Percentiles rank a stretch among this genome's conserved stretches.
Conservation (phyloP, 2,329 filamentous ascomycete species). For the Cladobotryum protrusum region DNA sequence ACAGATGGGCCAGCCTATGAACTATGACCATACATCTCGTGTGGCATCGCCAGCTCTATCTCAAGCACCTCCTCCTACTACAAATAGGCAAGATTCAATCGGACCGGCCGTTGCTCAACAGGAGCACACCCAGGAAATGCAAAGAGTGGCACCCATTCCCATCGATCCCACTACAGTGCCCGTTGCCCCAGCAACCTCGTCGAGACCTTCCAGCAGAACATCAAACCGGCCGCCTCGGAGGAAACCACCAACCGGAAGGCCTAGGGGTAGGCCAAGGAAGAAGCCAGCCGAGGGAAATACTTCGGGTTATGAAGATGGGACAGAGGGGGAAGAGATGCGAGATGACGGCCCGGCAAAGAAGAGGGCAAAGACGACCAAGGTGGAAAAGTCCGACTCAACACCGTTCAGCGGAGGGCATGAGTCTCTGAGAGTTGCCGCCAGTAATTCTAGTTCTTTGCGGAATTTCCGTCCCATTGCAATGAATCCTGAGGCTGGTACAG, state of each 20-base stretch:
- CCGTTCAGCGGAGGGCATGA: constrained; percentile 69
- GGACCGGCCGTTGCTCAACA: constrained; percentile 17
- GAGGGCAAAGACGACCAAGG: constrained; percentile 69
- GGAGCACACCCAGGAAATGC: constrained; percentile 23
- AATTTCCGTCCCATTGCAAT: constrained; percentile 68
- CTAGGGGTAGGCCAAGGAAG: constrained; percentile 51
- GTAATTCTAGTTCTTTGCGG: constrained; percentile 80
- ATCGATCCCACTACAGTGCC: constrained; percentile 19
- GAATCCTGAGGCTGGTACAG: constrained; percentile 35
- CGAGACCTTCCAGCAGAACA: constrained; percentile 55
- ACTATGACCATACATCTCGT: constrained; percentile 22
- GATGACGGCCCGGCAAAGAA: constrained; percentile 56
- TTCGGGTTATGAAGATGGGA: constrained; percentile 65
- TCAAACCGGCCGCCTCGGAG: constrained; percentile 39
- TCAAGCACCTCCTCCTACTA: constrained; percentile 20
- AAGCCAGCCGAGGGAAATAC: constrained; percentile 57
- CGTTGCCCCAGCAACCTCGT: constrained; percentile 29
- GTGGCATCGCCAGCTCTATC: constrained; percentile 33
- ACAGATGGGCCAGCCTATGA: constrained; percentile 34
- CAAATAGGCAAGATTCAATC: constrained; percentile 23
- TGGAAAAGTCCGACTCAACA: constrained; percentile 64
- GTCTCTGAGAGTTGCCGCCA: constrained; percentile 82
- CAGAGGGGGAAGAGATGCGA: constrained; percentile 52
- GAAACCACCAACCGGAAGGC: constrained; percentile 46
- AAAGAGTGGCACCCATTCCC: constrained; percentile 30